phyloP scores from a whole-genome alignment of 1,139 yeast species.

The Groenewaldozyma sp. region DNA sequence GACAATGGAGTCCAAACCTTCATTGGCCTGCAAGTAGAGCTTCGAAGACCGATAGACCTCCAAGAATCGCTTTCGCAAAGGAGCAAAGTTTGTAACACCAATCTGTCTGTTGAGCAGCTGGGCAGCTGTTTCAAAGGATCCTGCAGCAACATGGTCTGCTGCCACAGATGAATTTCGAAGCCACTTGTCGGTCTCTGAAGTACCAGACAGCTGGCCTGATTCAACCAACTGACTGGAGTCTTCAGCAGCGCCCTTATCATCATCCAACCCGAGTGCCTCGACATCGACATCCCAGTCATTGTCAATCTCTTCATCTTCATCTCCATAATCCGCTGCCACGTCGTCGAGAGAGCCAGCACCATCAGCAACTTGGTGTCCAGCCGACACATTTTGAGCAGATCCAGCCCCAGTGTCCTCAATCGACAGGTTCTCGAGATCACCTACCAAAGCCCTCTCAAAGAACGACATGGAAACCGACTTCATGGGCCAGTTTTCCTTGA shows the following conservation, averaged over 20 bases:
- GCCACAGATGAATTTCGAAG: conserved; percentile 82
- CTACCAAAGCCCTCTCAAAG: conserved; percentile 77
- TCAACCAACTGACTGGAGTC: conserved; percentile 31
- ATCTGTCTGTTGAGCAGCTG: conserved; percentile 82
- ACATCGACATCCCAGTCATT: conserved; percentile 30
- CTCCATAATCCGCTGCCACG: conserved; percentile 12
- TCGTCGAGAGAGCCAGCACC: conserved; percentile 11
- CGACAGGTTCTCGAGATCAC: conserved; percentile 59
- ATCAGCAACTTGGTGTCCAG: conserved; percentile 13
- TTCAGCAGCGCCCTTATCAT: conserved; percentile 37
- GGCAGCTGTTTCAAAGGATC: conserved; percentile 94
- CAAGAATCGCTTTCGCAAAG: conserved; percentile 70
- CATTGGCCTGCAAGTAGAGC: conserved; percentile 64
- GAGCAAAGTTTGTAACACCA: conserved; percentile 80
- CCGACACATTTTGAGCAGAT: conserved; percentile 9
- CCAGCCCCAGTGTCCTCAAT: conserved; percentile 37
- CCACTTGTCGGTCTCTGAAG: conserved; percentile 67
- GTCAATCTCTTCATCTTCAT: conserved; percentile 16
- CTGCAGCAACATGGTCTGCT: conserved; percentile 92
- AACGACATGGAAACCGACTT: conserved; percentile 62
- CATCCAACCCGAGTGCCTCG: conserved; percentile 58
- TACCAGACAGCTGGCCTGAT: conserved; percentile 32
- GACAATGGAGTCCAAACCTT: conserved; percentile 60
- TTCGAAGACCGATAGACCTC: conserved; percentile 78
- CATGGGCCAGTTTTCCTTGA: conserved; percentile 70